These are phyloP conservation scores for Leccinum fuscescens DNA, from an alignment of 1,284 basidiomycete species.

Conservation along the genomic window DNA sequence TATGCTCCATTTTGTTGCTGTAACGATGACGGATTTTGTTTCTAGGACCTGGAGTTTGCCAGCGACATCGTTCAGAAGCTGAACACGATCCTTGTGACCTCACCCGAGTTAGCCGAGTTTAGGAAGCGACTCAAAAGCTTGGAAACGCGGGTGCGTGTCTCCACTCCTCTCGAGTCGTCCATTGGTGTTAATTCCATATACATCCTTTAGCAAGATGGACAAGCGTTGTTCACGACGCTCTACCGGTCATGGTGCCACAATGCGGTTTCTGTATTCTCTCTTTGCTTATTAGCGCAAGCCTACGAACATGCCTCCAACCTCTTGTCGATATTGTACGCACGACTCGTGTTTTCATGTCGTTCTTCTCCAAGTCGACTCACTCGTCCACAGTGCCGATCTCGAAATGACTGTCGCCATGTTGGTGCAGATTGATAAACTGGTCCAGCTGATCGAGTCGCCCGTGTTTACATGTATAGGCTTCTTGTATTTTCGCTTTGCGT, in stretches of 20 bases:
- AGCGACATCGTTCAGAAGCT: slow-evolving; percentile 97
- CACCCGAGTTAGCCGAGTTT: slow-evolving; percentile 93
- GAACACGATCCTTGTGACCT: slow-evolving; percentile 95
- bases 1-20: background rate
- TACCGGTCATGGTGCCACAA: slow-evolving; percentile 99
- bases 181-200: slow-evolving; percentile 6
- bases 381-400: slow-evolving; percentile 74
- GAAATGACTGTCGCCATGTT: slow-evolving; percentile 94
- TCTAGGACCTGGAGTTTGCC: slow-evolving; percentile 92
- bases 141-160: slow-evolving; percentile 76
- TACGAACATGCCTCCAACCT: slow-evolving; percentile 99
- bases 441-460: slow-evolving; percentile 96
- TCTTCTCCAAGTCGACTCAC: slow-evolving; percentile 3
- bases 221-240: slow-evolving; percentile 87
- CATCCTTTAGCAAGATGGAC: slow-evolving; percentile 77
- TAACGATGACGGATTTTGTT: background rate
- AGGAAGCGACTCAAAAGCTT: slow-evolving; percentile 89
- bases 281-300: slow-evolving; percentile 95
- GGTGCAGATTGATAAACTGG: slow-evolving; percentile 97
- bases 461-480: slow-evolving; percentile 86
- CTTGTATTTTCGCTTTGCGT: background rate
- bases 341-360: background rate
- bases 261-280: slow-evolving; percentile 92
- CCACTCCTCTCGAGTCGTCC: background rate
- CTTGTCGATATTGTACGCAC: slow-evolving; percentile 88